Evolutionary conservation across 139 green algal species (phyloP), one percentile per base, ranked within the genome.

Genomic region (Edaphochlamys debaryana): DNA sequence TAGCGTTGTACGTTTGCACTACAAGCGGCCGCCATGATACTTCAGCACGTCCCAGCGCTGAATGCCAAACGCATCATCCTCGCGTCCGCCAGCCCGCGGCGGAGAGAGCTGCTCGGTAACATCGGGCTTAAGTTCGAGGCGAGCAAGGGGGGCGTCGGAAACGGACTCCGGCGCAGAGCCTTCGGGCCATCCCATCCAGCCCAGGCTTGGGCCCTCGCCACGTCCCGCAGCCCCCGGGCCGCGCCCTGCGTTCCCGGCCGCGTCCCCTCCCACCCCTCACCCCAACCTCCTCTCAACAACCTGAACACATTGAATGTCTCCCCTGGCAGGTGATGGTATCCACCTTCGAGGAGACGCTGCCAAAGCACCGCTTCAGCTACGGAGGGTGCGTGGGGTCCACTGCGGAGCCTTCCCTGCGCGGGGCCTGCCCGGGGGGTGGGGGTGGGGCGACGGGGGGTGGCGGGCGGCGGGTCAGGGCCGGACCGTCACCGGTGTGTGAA

Each of bases 311-410:
- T 36, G 27, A 52, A 68, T 34, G 32, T n/a, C 29, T 6, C 20
- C 30, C 19, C 3, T 29, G 27, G 19, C 88, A 95, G 88, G 90
- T 96, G 38, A 54, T 95, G 20, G 80, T 89, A 4, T 95, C 91
- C 38, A 89, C 66, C 13, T 98, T 98, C 70, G 95, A 96, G 27
- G 95, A 98, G 87, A 92, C 88, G 36, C 69, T 98, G 37, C 86
- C 89, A 19, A 95, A 96, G 64, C 50, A 77, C 3, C 32, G 48
- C 1, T 93, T 89, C 48, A 38, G 62, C 4, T 87, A 40, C 3
- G 88, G 87, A 20, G 90, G n/a, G n/a, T n/a, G n/a, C n/a, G n/a
- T n/a, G n/a, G n/a, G n/a, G n/a, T n/a, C n/a, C n/a, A n/a, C n/a
- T n/a, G n/a, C n/a, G n/a, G n/a, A n/a, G n/a, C n/a, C n/a, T n/a